Conservation (phyloP, 1,284 basidiomycete species). For the Puccinia novopanici region DNA sequence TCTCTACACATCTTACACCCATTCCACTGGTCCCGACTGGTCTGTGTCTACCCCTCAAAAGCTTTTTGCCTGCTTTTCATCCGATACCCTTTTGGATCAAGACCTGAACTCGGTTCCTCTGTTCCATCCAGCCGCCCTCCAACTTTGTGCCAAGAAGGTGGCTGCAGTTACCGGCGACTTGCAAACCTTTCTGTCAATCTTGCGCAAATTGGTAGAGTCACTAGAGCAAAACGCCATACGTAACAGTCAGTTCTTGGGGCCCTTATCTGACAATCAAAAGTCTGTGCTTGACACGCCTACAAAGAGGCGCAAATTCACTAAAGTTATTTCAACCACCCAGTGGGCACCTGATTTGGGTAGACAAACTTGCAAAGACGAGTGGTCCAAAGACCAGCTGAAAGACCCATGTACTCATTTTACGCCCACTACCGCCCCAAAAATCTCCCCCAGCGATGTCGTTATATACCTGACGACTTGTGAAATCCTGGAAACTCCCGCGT, state of each 20-base stretch:
- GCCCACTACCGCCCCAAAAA: conserved; percentile 42
- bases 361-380: conserved; percentile 27
- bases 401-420: conserved; percentile 45
- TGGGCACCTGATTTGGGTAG: conserved; percentile 33
- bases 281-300: conserved; percentile 48
- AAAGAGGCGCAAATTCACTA: conserved; percentile 43
- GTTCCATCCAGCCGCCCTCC: conserved; percentile 59
- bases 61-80: conserved; percentile 18
- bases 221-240: conserved; percentile 54
- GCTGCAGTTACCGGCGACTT: conserved; percentile 60
- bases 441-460: conserved; percentile 39
- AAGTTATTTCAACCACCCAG: conserved; percentile 42
- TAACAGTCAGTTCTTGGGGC: conserved; percentile 8
- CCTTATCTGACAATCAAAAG: neutral
- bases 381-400: neutral
- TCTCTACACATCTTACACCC: conserved; percentile 55
- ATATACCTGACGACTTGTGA: conserved; percentile 39
- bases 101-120: conserved; percentile 54
- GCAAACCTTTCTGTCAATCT: conserved; percentile 59
- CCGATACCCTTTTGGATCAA: neutral
- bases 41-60: conserved; percentile 46
- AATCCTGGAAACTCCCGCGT: conserved; percentile 27
- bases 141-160: conserved; percentile 60
- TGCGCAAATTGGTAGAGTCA: conserved; percentile 59
- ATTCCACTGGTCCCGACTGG: neutral